Evolutionary conservation across 108 stramenopile genomes (phyloP), one percentile per base, ranked within the genome.

Genomic region (Cyclotella cryptica): DNA sequence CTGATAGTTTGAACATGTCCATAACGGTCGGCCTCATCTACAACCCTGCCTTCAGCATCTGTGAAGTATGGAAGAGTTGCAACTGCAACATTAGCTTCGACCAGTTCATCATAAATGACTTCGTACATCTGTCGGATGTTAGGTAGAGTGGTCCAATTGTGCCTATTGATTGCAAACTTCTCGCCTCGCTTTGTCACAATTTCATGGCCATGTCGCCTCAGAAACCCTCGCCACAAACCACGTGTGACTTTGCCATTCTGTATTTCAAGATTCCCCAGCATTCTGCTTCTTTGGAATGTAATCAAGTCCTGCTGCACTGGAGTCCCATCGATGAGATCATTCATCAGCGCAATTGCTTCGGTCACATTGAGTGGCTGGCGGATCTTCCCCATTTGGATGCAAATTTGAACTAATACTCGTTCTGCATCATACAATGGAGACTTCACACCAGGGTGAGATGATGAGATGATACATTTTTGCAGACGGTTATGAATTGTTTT

Each of bases 121-220:
- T 76, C 66, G 42, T 76, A 76, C 75, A 57, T 67, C 17, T 66
- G 41, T 14, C 35, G 28, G 14, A 74, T 52, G 19, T 74, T 74
- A n/a, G n/a, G n/a, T n/a, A n/a, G n/a, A 3, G 46, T 74, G 27
- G 71, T 72, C 71, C 71, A 72, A 49, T 60, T 42, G 39, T 14
- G 12, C 17, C 45, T 13, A 18, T 14, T 72, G 42, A 35, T 22
- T 26, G 71, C 41, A n/a, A 52, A 69, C 17, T 30, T 69, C 19
- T 69, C 42, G 18, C 59, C 59, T 29, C 71, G 42, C 57, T 72
- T 72, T 24, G 71, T 61, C 24, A 46, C 45, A 62, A 61, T 18
- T 45, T 27, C 43, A 28, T 11, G 7, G 17, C 18, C 43, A 59
- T 72, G 8, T 3, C 71, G 7, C n/a, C 43, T 65, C 64, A 65